phyloP scores from a whole-genome alignment of 116 monocot genomes.

The Cymodocea nodosa region DNA sequence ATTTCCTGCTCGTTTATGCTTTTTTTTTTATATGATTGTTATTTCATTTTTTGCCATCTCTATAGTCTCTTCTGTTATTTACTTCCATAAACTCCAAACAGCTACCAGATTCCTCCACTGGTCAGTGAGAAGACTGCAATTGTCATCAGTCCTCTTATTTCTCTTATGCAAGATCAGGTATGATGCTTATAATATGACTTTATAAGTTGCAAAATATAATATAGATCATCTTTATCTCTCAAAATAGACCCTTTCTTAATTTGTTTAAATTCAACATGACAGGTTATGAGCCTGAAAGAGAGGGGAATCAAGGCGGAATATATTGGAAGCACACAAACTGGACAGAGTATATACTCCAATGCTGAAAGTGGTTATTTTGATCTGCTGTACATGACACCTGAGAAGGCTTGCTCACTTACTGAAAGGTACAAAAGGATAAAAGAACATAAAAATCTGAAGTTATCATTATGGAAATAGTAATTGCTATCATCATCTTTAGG shows the following conservation, averaged over 20 bases:
- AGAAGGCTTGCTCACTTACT: slow-evolving; percentile 73
- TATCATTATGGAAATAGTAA: no score
- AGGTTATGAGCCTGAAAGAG: slow-evolving; percentile 91
- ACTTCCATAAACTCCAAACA: slow-evolving; percentile 14
- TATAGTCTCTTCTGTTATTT: neutral
- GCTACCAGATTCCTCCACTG: slow-evolving; percentile 94
- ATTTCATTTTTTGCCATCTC: neutral
- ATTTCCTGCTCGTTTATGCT: no score
- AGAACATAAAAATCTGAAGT: no score
- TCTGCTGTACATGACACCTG: slow-evolving; percentile 95
- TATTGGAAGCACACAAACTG: slow-evolving; percentile 71
- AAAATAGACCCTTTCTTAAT: neutral
- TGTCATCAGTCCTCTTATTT: slow-evolving; percentile 79
- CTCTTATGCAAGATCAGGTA: slow-evolving; percentile 99
- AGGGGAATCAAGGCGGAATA: slow-evolving; percentile 77
- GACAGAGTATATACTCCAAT: slow-evolving; percentile 26
- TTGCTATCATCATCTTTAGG: no score
- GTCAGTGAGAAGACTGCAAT: slow-evolving; percentile 63
- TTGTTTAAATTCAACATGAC: neutral
- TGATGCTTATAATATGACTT: neutral
- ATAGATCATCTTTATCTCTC: neutral
- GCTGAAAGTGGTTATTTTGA: slow-evolving; percentile 68
- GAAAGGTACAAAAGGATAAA: slow-evolving; percentile 19
- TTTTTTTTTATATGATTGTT: no score
- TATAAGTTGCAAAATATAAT: neutral